These are phyloP conservation scores for Lentinula guzmanii DNA, from an alignment of 768 basidiomycete genomes.

Conservation along the genomic window DNA sequence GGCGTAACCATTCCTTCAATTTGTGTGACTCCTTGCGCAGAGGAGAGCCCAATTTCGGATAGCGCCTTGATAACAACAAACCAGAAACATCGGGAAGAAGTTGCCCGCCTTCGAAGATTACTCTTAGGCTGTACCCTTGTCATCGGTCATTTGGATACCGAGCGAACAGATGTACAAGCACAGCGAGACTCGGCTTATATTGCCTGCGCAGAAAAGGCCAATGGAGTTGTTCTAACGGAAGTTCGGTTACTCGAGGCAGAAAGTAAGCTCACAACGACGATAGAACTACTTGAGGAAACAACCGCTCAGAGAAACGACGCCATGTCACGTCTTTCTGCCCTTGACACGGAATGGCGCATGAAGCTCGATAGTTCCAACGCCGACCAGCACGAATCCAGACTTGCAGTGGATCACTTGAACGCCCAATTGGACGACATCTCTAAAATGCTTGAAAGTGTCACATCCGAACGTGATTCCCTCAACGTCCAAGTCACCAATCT, in stretches of 20 bases:
- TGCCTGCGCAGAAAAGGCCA: slow-evolving; percentile 7
- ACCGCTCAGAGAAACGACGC: slow-evolving; percentile 32
- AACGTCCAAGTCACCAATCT: slow-evolving; percentile 59
- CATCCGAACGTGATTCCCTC: slow-evolving; percentile 63
- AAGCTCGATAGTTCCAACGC: slow-evolving; percentile 25
- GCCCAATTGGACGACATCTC: slow-evolving; percentile 38
- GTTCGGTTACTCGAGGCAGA: slow-evolving; percentile 19
- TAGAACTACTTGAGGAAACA: slow-evolving; percentile 29
- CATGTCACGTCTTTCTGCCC: slow-evolving; percentile 24
- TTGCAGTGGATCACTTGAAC: slow-evolving; percentile 33
- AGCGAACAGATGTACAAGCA: neutral
- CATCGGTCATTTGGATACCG: slow-evolving; percentile 29
- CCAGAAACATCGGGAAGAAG: slow-evolving; percentile 16
- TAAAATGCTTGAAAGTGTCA: slow-evolving; percentile 45
- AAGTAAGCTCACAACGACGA: slow-evolving; percentile 24
- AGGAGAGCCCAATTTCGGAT: neutral
- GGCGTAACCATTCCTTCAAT: neutral
- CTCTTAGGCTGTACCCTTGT: slow-evolving; percentile 31
- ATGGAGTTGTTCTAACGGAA: slow-evolving; percentile 12
- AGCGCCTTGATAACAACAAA: neutral
- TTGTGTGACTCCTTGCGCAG: neutral
- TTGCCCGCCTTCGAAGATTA: slow-evolving; percentile 21
- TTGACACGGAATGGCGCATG: slow-evolving; percentile 23
- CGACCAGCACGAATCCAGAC: slow-evolving; percentile 26
- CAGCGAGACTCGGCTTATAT: neutral